phyloP scores from a whole-genome alignment of 2,329 filamentous ascomycete genomes.

The Claviceps quebecensis region DNA sequence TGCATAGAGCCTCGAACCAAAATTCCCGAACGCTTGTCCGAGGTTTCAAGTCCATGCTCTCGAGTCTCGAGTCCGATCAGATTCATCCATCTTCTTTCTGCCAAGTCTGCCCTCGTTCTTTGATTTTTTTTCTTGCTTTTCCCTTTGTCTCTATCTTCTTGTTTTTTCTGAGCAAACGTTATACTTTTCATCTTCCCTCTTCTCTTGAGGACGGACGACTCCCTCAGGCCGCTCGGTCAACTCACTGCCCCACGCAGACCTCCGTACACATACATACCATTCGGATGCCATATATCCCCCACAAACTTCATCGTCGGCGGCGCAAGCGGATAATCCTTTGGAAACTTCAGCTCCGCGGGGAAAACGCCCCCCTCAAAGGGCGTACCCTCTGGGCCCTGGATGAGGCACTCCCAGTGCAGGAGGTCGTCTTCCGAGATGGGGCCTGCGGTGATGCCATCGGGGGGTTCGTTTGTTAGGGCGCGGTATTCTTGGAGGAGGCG shows the following conservation, averaged over 20 bases:
- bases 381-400: slow-evolving; percentile 88
- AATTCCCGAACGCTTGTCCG: too few relatives aligned
- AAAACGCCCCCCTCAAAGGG: slow-evolving; percentile 95
- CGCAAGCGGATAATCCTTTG: slow-evolving; percentile 90
- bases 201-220: too few relatives aligned
- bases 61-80: too few relatives aligned
- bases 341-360: slow-evolving; percentile 86
- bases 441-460: slow-evolving; percentile 94
- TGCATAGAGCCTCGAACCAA: too few relatives aligned
- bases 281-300: slow-evolving; percentile 90
- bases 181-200: too few relatives aligned
- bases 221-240: too few relatives aligned
- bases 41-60: too few relatives aligned
- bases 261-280: slow-evolving; percentile 48
- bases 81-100: too few relatives aligned
- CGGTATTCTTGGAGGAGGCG: slow-evolving; percentile 96
- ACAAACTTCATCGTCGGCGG: slow-evolving; percentile 94
- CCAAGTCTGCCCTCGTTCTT: not conserved
- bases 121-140: not conserved
- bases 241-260: too few relatives aligned
- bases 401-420: slow-evolving; percentile 90
- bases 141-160: not conserved
- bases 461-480: slow-evolving; percentile 81
- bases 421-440: slow-evolving; percentile 90
- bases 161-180: not conserved